A percentile compares a stretch with the other conserved stretches of the same genome.
Evolutionary conservation across 2,329 filamentous ascomycete species (phyloP).

Genomic region (Phialocephala subalpina): DNA sequence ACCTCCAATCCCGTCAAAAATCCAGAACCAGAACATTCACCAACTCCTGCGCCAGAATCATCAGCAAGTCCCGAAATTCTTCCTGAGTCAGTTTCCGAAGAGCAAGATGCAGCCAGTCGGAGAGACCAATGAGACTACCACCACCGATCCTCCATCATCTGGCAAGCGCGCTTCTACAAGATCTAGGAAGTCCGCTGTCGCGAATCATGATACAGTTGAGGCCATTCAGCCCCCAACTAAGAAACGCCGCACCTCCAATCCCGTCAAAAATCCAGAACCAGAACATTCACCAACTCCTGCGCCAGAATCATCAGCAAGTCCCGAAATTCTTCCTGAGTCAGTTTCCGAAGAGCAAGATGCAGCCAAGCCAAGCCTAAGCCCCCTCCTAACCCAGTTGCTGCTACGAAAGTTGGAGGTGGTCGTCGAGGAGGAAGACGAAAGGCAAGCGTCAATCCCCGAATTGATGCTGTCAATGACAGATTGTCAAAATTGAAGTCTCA

Average conservation of each 20-base stretch:
- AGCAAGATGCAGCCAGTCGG: constrained; percentile 26
- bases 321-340: constrained; percentile 7
- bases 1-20: constrained; percentile 14
- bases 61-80: constrained; percentile 13
- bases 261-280: constrained; percentile 5
- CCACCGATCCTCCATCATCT: constrained; percentile 21
- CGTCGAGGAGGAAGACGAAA: constrained; percentile 38
- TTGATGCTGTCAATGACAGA: constrained; percentile 41
- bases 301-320: constrained; percentile 7
- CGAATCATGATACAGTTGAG: constrained; percentile 26
- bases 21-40: constrained; percentile 11
- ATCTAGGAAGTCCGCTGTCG: constrained; percentile 20
- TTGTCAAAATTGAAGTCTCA: constrained; percentile 38
- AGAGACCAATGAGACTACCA: constrained; percentile 25
- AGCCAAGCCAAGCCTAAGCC: background rate
- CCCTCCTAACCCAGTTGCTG: constrained; percentile 3
- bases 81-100: background rate
- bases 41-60: constrained; percentile 3
- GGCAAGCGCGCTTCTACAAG: constrained; percentile 23
- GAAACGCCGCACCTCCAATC: constrained; percentile 27
- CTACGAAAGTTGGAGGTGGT: constrained; percentile 29
- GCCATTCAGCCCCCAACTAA: constrained; percentile 32
- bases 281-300: constrained; percentile 15
- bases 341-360: constrained; percentile 13
- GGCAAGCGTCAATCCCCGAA: constrained; percentile 38